Evolutionary conservation across 2,329 filamentous ascomycete genomes (phyloP), one percentile per base, ranked within the genome.

Genomic region (Epicoccum sorghinum): DNA sequence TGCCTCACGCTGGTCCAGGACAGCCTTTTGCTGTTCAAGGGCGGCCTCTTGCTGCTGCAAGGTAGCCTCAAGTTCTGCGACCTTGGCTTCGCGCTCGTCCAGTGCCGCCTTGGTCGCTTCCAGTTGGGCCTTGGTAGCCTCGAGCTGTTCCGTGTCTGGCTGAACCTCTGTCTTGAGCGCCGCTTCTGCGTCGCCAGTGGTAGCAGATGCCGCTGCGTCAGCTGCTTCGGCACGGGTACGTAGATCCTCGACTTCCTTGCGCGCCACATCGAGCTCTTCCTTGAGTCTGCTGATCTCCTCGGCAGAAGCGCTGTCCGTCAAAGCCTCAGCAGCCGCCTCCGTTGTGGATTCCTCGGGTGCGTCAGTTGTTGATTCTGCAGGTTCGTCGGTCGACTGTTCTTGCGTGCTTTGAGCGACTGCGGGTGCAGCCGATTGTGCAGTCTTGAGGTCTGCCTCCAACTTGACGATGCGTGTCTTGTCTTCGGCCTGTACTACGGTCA

Each of bases 71-170:
- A 80, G 59, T 23, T 60, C 55, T 14, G 64, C 57, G 7, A 70
- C 44, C 38, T 68, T 58, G 5, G 49, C 50, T 44, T 70, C 67
- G 12, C 66, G 72, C 46, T 71, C 55, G 14, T 66, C 62, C 9
- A 70, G 54, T 29, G 77, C 70, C 1, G 66, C 67, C 18, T 72
- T 73, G 22, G 77, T 63, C 24, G 66, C 58, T 13, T 67, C 68
- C 14, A 80, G 69, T 47, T 81, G 70, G 1, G 66, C 66, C 14
- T 73, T 73, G 24, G 76, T 64, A 29, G 66, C 58, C 13, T 67
- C 68, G 14, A 79, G 69, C 46, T 81, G 75, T 38, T 79, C 75
- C 44, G 70, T 61, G 55, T 82, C 76, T 60, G 85, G 82, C 42
- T 82, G 79, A 27, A 78, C 76, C 45, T 83, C 55, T 14, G 50